A percentile compares a stretch with the other conserved stretches of the same genome.
phyloP scores from a whole-genome alignment of 176 grass and related monocot species.

The Thinopyrum elongatum region DNA sequence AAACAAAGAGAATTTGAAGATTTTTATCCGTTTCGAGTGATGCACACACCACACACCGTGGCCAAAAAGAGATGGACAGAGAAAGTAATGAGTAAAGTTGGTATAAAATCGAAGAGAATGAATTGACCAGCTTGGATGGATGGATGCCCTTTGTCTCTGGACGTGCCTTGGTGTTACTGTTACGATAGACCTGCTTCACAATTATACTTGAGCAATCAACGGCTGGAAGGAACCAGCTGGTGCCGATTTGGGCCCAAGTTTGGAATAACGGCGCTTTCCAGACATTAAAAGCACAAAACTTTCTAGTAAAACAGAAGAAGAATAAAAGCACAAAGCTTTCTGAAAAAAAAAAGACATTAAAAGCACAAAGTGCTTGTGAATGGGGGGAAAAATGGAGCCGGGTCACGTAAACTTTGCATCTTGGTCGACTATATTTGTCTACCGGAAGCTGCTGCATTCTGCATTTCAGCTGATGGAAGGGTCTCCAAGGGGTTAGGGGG shows the following conservation, averaged over 20 bases:
- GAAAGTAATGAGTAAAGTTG: not conserved
- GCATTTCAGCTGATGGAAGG: no score
- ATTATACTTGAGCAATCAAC: not conserved
- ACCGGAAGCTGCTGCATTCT: no score
- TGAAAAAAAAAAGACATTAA: not conserved
- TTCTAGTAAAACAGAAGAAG: no score
- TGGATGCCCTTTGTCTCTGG: not conserved
- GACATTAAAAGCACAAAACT: not conserved
- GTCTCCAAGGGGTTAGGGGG: no score
- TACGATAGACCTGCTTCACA: not conserved
- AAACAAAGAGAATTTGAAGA: not conserved
- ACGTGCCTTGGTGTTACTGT: not conserved
- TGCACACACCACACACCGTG: not conserved
- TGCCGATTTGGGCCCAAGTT: not conserved
- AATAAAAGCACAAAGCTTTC: no score
- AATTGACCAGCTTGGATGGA: constrained; percentile 11
- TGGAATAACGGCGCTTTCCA: not conserved
- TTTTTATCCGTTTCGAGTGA: not conserved
- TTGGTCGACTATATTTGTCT: no score
- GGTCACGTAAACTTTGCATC: no score
- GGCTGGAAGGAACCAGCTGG: not conserved
- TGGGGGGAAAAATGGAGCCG: not conserved
- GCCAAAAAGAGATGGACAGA: not conserved
- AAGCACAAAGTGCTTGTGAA: not conserved
- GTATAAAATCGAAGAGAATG: constrained; percentile 18